phyloP scores from a whole-genome alignment of 768 basidiomycete genomes.

The Lanmaoa rubissima region DNA sequence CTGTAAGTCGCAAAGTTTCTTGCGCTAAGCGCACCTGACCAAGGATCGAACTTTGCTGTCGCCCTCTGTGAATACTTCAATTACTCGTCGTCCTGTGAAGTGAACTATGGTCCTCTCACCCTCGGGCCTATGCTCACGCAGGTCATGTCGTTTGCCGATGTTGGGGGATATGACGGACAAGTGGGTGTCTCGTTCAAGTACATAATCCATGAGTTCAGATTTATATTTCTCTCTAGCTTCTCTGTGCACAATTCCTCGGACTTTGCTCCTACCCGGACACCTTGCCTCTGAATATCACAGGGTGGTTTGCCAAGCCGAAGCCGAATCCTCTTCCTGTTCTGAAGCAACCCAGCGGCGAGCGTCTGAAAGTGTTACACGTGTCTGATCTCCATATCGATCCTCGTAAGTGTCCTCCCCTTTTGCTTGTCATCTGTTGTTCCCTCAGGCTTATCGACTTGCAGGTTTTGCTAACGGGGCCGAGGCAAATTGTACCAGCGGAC shows the following conservation, averaged over 20 bases:
- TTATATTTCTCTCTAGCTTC: conserved; percentile 35
- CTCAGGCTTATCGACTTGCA: conserved; percentile 24
- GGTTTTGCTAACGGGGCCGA: conserved; percentile 70
- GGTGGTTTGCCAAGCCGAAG: conserved; percentile 78
- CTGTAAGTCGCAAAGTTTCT: conserved; percentile 69
- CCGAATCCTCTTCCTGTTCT: conserved; percentile 61
- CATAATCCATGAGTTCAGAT: not conserved
- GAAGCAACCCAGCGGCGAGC: conserved; percentile 59
- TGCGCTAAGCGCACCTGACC: conserved; percentile 57
- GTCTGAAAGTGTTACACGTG: conserved; percentile 72
- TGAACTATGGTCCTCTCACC: conserved; percentile 44
- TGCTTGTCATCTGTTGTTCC: not conserved
- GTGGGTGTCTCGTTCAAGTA: conserved; percentile 30
- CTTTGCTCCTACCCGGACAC: conserved; percentile 58
- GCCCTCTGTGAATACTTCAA: conserved; percentile 60
- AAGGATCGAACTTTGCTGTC: conserved; percentile 56
- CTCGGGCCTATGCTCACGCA: conserved; percentile 67
- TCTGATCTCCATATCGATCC: conserved; percentile 79
- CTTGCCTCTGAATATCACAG: conserved; percentile 57
- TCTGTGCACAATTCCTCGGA: conserved; percentile 59
- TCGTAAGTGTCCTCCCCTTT: conserved; percentile 37
- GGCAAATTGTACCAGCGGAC: conserved; percentile 65
- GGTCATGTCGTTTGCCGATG: conserved; percentile 67
- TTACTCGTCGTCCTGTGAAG: conserved; percentile 50
- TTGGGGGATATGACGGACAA: conserved; percentile 73